Evolutionary conservation across 768 basidiomycete species (phyloP), one percentile per base, ranked within the genome.

Genomic region (Obba rivulosa): DNA sequence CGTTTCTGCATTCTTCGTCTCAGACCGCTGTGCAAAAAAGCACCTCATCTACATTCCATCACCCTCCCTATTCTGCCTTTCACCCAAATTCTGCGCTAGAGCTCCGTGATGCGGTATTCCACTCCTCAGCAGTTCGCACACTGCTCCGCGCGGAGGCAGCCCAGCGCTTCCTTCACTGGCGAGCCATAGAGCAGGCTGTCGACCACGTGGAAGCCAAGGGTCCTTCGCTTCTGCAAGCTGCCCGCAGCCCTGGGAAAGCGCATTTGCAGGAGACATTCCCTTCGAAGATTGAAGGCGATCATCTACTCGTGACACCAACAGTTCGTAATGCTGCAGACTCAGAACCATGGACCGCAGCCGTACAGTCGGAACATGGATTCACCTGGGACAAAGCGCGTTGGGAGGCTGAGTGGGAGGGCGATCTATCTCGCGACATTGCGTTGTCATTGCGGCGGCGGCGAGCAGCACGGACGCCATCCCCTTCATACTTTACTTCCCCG

Each of bases 131-230:
- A 50, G 81, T 74, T 0, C 69, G 86, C 10, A 68, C 73, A 1
- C 59, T 70, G 1, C 68, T 87, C 24, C 77, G 86, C 28, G 68
- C 64, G 16, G 85, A 87, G 62, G 84, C 83, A 0, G 73, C 79
- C 0, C 82, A 85, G 49, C 75, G 85, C 17, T 87, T 86, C 63
- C 62, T 86, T 48, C 75, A 77, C 24, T 87, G 85, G 85, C 70
- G 83, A 25, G 85, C 86, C 60, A 77, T 87, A 22, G 80, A 85
- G 52, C 70, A 74, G 17, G 76, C 75, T 10, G 76, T 78, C 5
- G 71, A 73, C 49, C 66, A 66, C 31, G 69, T 81, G 35, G 67
- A 66, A 31, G 58, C 53, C 44, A 54, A 38, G 25, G 41, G 48
- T 8, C 17, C 45, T 14, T 46, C 51, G 50, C n/a, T n/a, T n/a